Base-by-base conservation (phyloP, 257 asterid species). In the Nicotiana undulata region DNA sequence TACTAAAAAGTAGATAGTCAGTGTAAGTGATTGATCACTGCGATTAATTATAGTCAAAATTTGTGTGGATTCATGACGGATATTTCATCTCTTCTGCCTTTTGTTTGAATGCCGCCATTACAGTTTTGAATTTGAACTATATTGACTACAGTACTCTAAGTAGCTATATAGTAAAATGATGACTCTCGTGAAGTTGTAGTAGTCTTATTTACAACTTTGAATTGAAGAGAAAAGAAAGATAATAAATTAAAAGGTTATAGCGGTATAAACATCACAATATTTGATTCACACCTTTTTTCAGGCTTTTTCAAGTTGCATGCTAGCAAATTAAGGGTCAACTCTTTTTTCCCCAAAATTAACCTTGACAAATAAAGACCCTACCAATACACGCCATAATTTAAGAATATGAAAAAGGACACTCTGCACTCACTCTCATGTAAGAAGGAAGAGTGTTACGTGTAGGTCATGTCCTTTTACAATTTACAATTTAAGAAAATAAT, bases 31-130 rank as follows among this genome's bases (percentile, higher is more conserved):
- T 44, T 22, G 59, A 70, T 4, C 60, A 46, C 24, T 24, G 26
- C 7, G 18, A 9, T 15, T 72, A 34, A 9, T 15, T 72, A 34
- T 46, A 24, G 61, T 49, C 79, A 49, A 74, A 74, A 74, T 74
- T 74, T 74, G 61, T 74, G 15, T 74, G 40, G 61, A 49, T 49
- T 26, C 77, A 70, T 68, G 77, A 68, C 77, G 58, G 58, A 20
- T 70, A 44, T 70, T 44, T 70, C 61, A 74, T 49, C 44, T 8
- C 22, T 74, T 74, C 16, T 74, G 15, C 13, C 59, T 15, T 74
- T 53, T 53, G n/a, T 16, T 53, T 53, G n/a, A 55, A 17, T 0
- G 79, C 37, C 4, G 9, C 8, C 79, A 24, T 15, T 37, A 72
- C 40, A 4, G 0, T 13, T 49, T 24, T 40, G 3, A 74, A 49